Base-by-base conservation (phyloP, 2,329 filamentous ascomycete species). In the Penicillium sp. region DNA sequence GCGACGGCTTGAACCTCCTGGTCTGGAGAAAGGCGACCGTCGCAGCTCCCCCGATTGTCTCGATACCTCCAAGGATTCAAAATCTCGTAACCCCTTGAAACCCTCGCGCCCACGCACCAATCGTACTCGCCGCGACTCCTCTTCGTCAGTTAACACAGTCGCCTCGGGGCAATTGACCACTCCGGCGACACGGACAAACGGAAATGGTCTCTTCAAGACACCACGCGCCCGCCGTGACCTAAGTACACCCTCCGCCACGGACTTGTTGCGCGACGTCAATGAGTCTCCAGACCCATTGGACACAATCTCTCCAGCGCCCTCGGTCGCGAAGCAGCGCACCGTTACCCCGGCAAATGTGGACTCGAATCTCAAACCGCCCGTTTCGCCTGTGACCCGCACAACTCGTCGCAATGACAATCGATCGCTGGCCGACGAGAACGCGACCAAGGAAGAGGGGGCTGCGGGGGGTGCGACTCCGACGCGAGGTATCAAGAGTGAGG, bases 21-120 rank as follows among this genome's bases (percentile, higher is more conserved):
- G 48, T 43, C 48, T 28, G 28, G 56, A 71, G 55, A 65, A 65
- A 42, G 36, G 58, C 53, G 50, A 56, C 45, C 65, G 67, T 50
- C 68, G 67, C 56, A 64, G 70, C 56, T 72, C 69, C 12, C 69
- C 69, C 16, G 71, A 71, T 53, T 66, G 68, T 14, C 63, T 72
- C 14, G 67, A 73, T 45, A 67, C 64, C 30, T 31, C 30, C 14
- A 69, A 63, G 25, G 31, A 50, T 16, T 35, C 37, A 10, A 50
- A 52, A 31, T 46, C 50, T 22, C 55, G 50, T 36, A 22, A 22
- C 22, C 16, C 48, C 41, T 49, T 55, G 52, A 60, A 61, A 41
- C 25, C 55, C 31, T 37, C 64, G 59, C 63, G 57, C 45, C 56
- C 63, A 45, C 57, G 58, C 35, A 42, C 59, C 26, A 31, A 47